A percentile compares a stretch with the other conserved stretches of the same genome.
These are phyloP conservation scores for Cystofilobasidium capitatum DNA, from an alignment of 768 basidiomycete species.

Conservation along the genomic window DNA sequence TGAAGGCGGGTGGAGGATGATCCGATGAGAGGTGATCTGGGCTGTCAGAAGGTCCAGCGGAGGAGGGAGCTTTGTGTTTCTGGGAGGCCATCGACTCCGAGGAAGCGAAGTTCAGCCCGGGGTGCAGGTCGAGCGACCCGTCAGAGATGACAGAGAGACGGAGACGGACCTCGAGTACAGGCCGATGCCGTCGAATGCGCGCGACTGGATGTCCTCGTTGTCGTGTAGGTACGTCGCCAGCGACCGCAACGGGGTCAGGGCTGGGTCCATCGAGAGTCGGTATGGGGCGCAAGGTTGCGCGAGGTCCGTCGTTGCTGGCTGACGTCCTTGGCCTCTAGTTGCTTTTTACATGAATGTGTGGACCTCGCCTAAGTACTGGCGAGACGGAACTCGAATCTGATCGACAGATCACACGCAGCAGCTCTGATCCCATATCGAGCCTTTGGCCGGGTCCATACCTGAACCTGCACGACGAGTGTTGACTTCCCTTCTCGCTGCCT, in stretches of 20 bases:
- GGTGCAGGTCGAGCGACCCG: not conserved
- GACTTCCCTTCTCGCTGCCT: no score
- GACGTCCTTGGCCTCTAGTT: no score
- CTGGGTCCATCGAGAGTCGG: not conserved
- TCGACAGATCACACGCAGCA: no score
- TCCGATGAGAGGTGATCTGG: constrained; percentile 22
- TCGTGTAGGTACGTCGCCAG: not conserved
- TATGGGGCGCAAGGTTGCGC: no score
- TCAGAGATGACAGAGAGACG: not conserved
- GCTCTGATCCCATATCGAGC: no score
- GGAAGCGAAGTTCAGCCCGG: not conserved
- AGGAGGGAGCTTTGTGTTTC: constrained; percentile 23
- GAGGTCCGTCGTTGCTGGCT: no score
- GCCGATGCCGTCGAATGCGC: constrained; percentile 5
- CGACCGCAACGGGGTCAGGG: not conserved
- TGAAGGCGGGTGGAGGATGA: constrained; percentile 14
- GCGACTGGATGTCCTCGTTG: constrained; percentile 9
- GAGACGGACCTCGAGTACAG: constrained; percentile 13
- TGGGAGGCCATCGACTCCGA: not conserved
- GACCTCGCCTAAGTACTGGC: no score
- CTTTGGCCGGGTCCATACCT: no score
- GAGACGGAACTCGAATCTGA: no score
- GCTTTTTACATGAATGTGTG: no score
- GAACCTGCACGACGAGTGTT: no score
- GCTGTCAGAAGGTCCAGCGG: constrained; percentile 16